phyloP scores from a whole-genome alignment of 768 basidiomycete species.

The Tephrocybe rancida region DNA sequence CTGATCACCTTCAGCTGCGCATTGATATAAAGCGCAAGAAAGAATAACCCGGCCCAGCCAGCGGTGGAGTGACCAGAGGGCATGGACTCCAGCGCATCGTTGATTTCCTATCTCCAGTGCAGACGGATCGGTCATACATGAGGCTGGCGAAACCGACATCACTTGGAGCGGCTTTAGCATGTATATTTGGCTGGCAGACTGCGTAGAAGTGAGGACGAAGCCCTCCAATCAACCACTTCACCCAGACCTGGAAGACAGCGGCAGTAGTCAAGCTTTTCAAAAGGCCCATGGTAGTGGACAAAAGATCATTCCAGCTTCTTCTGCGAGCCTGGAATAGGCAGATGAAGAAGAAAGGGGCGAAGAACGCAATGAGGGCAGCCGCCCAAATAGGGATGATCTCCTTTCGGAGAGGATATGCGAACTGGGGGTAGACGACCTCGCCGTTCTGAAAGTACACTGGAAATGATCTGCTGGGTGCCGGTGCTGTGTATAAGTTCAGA shows the following conservation, averaged over 20 bases:
- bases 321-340: constrained; percentile 54
- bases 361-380: constrained; percentile 54
- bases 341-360: constrained; percentile 58
- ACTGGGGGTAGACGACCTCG: constrained; percentile 52
- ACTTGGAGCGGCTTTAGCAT: constrained; percentile 23
- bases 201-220: constrained; percentile 54
- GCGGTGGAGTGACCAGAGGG: constrained; percentile 62
- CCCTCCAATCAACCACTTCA: constrained; percentile 58
- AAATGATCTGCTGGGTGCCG: constrained; percentile 46
- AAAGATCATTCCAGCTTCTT: constrained; percentile 44
- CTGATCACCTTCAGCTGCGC: constrained; percentile 61
- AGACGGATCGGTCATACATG: constrained; percentile 54
- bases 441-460: constrained; percentile 48
- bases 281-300: constrained; percentile 55
- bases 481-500: constrained; percentile 29
- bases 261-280: constrained; percentile 47
- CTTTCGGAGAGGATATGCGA: constrained; percentile 50
- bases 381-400: constrained; percentile 58
- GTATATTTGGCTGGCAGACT: constrained; percentile 51
- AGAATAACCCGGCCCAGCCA: constrained; percentile 57
- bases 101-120: constrained; percentile 59
- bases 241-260: constrained; percentile 44
- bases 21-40: constrained; percentile 48
- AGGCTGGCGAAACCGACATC: constrained; percentile 50
- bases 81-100: constrained; percentile 58